Conservation (phyloP, 1,284 basidiomycete genomes). For the Rhodotorula sp. region DNA sequence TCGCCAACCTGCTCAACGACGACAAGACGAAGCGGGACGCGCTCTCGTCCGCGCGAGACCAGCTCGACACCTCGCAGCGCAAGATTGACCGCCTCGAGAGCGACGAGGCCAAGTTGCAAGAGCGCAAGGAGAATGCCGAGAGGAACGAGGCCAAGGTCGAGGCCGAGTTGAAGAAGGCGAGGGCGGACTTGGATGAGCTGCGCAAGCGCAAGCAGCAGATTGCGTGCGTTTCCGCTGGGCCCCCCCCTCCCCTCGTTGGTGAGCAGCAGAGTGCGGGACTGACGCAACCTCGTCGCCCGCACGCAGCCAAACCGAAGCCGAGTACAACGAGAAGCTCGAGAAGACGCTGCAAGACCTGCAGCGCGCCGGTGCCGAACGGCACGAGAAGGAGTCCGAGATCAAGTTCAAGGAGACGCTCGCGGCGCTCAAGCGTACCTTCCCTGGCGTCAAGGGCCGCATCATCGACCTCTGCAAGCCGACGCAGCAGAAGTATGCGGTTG, state of each 20-base stretch:
- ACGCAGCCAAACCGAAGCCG: constrained; percentile 74
- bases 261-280: too few species aligned
- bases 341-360: constrained; percentile 79
- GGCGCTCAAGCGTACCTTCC: constrained; percentile 81
- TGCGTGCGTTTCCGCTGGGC: constrained; percentile 7
- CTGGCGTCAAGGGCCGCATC: constrained; percentile 70
- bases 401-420: constrained; percentile 81
- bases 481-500: constrained; percentile 85
- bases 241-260: too few species aligned
- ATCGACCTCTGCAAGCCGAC: constrained; percentile 91
- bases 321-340: constrained; percentile 85
- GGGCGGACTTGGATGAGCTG: constrained; percentile 53
- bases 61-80: constrained; percentile 62
- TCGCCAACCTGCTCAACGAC: constrained; percentile 78
- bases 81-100: constrained; percentile 61
- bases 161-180: constrained; percentile 67
- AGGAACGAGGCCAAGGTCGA: constrained; percentile 60
- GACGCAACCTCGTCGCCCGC: background rate
- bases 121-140: constrained; percentile 60
- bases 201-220: constrained; percentile 25
- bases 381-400: constrained; percentile 78
- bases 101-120: constrained; percentile 60
- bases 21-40: constrained; percentile 69
- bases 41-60: constrained; percentile 57
- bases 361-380: constrained; percentile 79